Evolutionary conservation across 2,329 filamentous ascomycete genomes (phyloP), one percentile per base, ranked within the genome.

Genomic region (Botrytis pseudocinerea): DNA sequence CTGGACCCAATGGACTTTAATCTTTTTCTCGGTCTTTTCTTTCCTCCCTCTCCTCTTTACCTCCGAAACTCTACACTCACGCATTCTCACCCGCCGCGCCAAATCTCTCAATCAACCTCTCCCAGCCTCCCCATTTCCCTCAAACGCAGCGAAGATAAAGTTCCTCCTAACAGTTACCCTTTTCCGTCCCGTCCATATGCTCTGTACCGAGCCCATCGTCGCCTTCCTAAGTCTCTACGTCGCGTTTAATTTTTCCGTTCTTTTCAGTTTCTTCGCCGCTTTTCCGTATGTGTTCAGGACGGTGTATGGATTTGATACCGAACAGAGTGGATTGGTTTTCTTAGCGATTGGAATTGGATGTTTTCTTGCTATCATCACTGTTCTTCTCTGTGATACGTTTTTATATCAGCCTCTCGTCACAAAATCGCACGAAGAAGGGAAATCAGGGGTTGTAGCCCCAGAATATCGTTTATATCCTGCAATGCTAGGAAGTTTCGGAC

Each of bases 401-500:
- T 75, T 86, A 5, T 87, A 87, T 72, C 80, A 75, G 60, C 69
- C 65, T 28, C 46, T 70, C 28, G 68, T 73, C 14, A 54, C 42
- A 20, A 65, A 28, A 8, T 74, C 75, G 1, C 65, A 57, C 25
- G n/a, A n/a, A 9, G 42, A 60, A 35, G 65, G 73, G 8, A 57
- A 54, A 10, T 70, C 48, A 6, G 74, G 76, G 20, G 14, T 69
- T 14, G 82, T 85, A 0, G 82, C 83, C 0, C 87, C 88, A 0
- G 88, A 91, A 79, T 82, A 89, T 73, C 83, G 89, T 0, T 81
- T 91, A 32, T 86, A 88, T 73, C 84, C 85, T 1, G 87, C 88
- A n/a, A 89, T 90, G 86, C 80, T 89, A 18, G 88, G 88, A 1
- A 87, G 86, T 74, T 62, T 88, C 20, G 85, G 85, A 0, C 78